Evolutionary conservation across 768 basidiomycete species (phyloP), one percentile per base, ranked within the genome.

Genomic region (Lactifluus subvellereus): DNA sequence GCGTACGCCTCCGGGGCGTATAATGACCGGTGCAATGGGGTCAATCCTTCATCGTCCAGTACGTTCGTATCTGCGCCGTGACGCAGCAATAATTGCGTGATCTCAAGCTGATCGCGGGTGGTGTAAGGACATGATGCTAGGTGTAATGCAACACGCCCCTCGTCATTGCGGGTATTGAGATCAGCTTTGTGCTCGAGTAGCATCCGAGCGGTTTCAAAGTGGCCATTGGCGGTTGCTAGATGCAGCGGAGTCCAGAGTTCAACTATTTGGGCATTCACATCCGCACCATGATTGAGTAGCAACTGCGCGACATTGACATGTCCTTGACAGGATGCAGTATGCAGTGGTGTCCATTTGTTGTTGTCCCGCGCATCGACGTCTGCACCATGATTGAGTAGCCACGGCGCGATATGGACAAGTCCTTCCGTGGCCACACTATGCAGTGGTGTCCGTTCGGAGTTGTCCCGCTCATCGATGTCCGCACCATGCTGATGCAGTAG

Each of bases 371-470:
- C 27, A 38, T 51, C 1, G 45, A 55, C 10, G 3, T 50, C 43
- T 14, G 54, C 59, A 20, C 61, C 56, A 3, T 38, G 35, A 1
- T 42, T n/a, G 38, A 59, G 18, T 7, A 59, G 38, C 57, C 57
- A 59, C 18, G 8, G 18, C 13, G 30, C 18, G 14, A 30, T 20
- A 5, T 59, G 38, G 1, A 37, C 6, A 20, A 2, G 6, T 13
- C 38, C 49, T 1, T 0, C 0, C 4, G 0, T 0, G 4, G 6
- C 42, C 0, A 49, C 48, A 20, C 1, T 0, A 1, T 3, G 2
- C 13, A 59, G 18, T 3, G 13, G 11, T 4, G 27, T 59, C 3
- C 0, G 0, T 6, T 32, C 0, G 16, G 0, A 0, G 0, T 5
- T 0, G 10, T 27, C 37, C 32, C 64, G n/a, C 33, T 35, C n/a